Percentiles rank a stretch among this genome's conserved stretches.
These are phyloP conservation scores for Forsythia suspensa DNA, from an alignment of 257 asterid genomes.

Conservation along the genomic window DNA sequence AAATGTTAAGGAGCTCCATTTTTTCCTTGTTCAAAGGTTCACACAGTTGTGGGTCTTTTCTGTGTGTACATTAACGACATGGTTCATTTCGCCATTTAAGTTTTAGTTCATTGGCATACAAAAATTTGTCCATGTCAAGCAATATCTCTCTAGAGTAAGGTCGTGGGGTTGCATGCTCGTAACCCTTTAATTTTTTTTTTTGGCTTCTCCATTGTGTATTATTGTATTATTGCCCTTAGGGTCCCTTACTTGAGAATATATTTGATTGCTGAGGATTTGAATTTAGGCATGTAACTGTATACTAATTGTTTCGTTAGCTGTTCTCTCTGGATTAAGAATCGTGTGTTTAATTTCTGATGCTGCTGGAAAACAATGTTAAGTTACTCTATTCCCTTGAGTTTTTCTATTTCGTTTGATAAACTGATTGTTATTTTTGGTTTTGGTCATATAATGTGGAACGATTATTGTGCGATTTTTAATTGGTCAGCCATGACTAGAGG, in stretches of 20 bases:
- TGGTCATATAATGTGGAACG: too few species aligned
- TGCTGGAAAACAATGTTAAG: too few species aligned
- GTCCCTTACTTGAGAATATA: neutral
- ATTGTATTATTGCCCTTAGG: neutral
- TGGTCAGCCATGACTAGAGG: too few species aligned
- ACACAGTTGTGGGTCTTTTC: conserved; percentile 2
- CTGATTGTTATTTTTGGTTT: neutral
- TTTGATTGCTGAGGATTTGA: neutral
- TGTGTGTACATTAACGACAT: neutral
- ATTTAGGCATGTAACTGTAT: neutral
- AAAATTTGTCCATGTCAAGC: neutral
- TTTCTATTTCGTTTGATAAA: neutral
- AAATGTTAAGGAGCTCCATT: neutral
- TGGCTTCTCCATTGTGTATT: neutral
- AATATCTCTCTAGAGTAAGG: neutral
- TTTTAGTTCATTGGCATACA: neutral
- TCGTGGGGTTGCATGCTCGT: neutral
- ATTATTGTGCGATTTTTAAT: too few species aligned
- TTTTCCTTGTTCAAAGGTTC: too few species aligned
- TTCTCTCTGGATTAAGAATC: neutral
- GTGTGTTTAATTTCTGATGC: neutral
- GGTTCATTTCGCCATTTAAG: neutral
- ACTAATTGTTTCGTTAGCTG: neutral
- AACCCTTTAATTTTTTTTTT: neutral
- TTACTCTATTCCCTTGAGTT: neutral